Base-by-base conservation (phyloP, 352 stramenopile genomes). In the Pythium oligandrum region DNA sequence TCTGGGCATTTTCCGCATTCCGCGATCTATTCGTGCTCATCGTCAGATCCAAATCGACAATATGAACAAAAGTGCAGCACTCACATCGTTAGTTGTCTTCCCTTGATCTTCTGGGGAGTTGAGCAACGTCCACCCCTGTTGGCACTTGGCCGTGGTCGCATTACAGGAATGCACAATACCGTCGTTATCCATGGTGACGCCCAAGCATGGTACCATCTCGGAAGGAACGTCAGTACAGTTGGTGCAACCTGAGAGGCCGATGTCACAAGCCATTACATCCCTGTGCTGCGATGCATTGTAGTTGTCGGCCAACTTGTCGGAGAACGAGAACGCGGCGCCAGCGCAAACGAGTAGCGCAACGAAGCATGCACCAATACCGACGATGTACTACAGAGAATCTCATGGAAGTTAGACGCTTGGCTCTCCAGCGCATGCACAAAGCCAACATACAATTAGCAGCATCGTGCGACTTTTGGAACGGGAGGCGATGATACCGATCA, bases 1-100 rank as follows among this genome's bases (percentile, higher is more conserved):
- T 94, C 76, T 38, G 84, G 82, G 45, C 84, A 94, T 45, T 85
- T 78, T 40, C 77, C 71, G 34, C 84, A 94, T 30, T 59, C 64
- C 1, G 78, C 81, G 45, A 92, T 81, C 78, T 87, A 48, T 34
- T 61, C 12, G 5, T 38, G 4, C 44, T 11, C 9, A 26, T 26
- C 17, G 17, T 26, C 17, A 26, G 17, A 26, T 26, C 17, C 17
- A 26, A 26, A 26, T 26, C 17, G 17, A 0, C 17, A 26, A 26
- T 26, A 26, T 26, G 17, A 26, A 26, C 17, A 26, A 26, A 26
- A 26, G 17, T 26, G 17, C 17, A 26, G 17, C 17, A 78, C 74
- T 52, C 71, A 88, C 77, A 55, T 90, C 80, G 47, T 79, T 90
- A 37, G 64, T 51, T 40, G 71, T 59, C 43, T 80, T 83, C 43